Evolutionary conservation across 805 yeast genomes (phyloP).

Genomic region (Ogataea henricii): DNA sequence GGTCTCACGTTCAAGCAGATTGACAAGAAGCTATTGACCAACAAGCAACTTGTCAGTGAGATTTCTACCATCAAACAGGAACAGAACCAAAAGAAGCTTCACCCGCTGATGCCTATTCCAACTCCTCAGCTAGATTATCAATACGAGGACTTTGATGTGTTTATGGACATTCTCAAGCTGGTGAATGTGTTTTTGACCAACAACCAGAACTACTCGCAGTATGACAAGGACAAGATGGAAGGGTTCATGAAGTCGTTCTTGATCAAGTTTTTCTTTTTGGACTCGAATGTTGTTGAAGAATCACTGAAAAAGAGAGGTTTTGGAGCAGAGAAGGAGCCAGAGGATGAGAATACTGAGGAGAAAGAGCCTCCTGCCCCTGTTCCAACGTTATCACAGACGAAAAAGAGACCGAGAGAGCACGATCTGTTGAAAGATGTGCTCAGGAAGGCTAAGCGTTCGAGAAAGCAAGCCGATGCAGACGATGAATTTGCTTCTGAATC

Average conservation of each 20-base stretch:
- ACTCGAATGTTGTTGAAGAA: constrained; percentile 49
- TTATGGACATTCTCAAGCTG: constrained; percentile 72
- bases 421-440: constrained; percentile 63
- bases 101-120: constrained; percentile 87
- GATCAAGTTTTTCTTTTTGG: constrained; percentile 67
- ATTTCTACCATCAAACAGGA: constrained; percentile 91
- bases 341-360: constrained; percentile 26
- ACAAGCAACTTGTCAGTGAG: constrained; percentile 87
- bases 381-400: constrained; percentile 34
- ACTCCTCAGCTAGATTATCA: constrained; percentile 62
- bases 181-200: constrained; percentile 66
- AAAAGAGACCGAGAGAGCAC: constrained; percentile 55
- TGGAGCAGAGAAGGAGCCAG: constrained; percentile 25
- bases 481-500: constrained; percentile 24
- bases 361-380: constrained; percentile 19
- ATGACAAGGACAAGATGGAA: constrained; percentile 76
- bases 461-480: constrained; percentile 28
- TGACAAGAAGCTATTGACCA: constrained; percentile 87
- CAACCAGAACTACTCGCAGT: constrained; percentile 72
- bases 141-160: constrained; percentile 65
- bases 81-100: constrained; percentile 81
- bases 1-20: constrained; percentile 97
- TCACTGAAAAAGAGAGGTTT: constrained; percentile 38
- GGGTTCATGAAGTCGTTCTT: constrained; percentile 72
- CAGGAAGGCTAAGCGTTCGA: constrained; percentile 41